Base-by-base conservation (phyloP, 164 flowering plant species). In the Berberis vulgaris region DNA sequence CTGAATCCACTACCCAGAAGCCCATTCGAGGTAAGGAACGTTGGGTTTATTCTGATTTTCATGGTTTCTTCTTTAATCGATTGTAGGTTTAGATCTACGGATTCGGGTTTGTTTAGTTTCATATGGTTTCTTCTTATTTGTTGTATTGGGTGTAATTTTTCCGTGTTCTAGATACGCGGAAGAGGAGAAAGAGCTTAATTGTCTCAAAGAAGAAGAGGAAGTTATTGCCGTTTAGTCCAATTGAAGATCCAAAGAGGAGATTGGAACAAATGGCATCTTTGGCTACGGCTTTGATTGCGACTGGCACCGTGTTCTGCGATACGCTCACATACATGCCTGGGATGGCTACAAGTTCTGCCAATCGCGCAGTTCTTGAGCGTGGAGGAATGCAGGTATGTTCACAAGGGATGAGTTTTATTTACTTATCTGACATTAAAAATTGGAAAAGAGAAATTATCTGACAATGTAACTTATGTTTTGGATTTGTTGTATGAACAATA, bases 301-400 rank as follows among this genome's bases (percentile, higher is more conserved):
- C 93, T 0, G 77, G 83, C 2, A 74, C 97, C 0, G 60, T 7
- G 69, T 94, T 86, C 77, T 85, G 86, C 59, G 79, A 94, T 67
- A 82, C 84, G 71, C 96, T 94, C 4, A 85, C 91, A 11, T 94
- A 91, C 63, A 54, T 73, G 73, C 79, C 79, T 1, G 86, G 90
- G 58, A 87, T 89, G 96, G 97, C 98, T 63, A 86, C 85, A 2
- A 76, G 79, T 59, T 83, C 91, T 0, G 91, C 90, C 1, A 94
- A 94, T 60, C 45, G 72, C 59, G 74, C 99, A 43, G 64, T 64
- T 49, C 77, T 84, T 43, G 97, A 94, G 78, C 74, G 71, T 5
- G 96, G 78, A 57, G 96, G 96, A 67, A 89, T 94, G 97, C 99
- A 89, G 96, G 97, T 88, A 74, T 49, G 60, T 10, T 7, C 11